Percentiles rank a stretch among this genome's conserved stretches.
phyloP scores from a whole-genome alignment of 2,329 filamentous ascomycete genomes.

The Penicillium sp. region DNA sequence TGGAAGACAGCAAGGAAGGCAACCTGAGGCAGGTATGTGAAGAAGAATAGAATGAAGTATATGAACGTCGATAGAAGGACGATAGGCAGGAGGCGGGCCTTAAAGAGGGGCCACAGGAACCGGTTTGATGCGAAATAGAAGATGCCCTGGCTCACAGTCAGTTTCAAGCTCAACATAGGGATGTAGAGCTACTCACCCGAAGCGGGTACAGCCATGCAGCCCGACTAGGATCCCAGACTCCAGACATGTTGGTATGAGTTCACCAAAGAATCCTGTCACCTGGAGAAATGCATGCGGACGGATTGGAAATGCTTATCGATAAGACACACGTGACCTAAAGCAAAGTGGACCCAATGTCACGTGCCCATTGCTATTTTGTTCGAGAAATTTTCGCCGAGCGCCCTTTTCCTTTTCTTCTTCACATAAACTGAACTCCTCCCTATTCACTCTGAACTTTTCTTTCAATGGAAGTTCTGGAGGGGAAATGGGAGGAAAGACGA shows the following conservation, averaged over 20 bases:
- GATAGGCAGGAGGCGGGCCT: constrained; percentile 75
- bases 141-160: constrained; percentile 60
- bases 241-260: constrained; percentile 15
- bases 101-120: constrained; percentile 80
- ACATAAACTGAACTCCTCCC: constrained; percentile 46
- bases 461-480: constrained; percentile 46
- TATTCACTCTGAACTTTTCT: constrained; percentile 50
- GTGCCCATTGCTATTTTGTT: constrained; percentile 20
- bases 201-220: constrained; percentile 52
- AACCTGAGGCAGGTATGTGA: constrained; percentile 85
- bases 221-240: constrained; percentile 28
- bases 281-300: neutral
- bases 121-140: constrained; percentile 77
- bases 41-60: constrained; percentile 82
- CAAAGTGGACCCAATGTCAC: neutral
- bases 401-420: constrained; percentile 35
- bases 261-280: neutral
- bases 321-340: constrained; percentile 24
- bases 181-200: constrained; percentile 37
- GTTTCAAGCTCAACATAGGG: constrained; percentile 1
- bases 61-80: constrained; percentile 80
- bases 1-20: constrained; percentile 90
- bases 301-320: constrained; percentile 36
- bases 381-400: constrained; percentile 13
- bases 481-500: constrained; percentile 50